Evolutionary conservation across 2,329 filamentous ascomycete species (phyloP).

Genomic region (Sporothrix dimorphospora): DNA sequence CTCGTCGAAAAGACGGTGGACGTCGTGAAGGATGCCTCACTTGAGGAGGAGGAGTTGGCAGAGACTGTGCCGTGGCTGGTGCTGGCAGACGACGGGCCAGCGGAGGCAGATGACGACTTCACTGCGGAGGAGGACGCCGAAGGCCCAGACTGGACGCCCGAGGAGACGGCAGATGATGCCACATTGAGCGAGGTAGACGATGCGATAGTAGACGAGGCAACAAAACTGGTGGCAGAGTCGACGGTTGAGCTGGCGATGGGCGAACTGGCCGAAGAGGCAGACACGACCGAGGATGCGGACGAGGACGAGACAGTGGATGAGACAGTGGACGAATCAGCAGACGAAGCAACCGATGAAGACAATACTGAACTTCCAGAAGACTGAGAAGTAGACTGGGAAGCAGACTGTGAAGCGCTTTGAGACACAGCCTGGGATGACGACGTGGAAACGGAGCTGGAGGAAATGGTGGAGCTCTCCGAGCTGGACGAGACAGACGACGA

Average conservation of each 20-base stretch:
- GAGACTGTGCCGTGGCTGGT: too few species aligned
- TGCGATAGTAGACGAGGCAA: background rate
- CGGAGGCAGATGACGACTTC: background rate
- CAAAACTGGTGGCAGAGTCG: too few species aligned
- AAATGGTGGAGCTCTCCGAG: too few species aligned
- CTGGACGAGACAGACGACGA: background rate
- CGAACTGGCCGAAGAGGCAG: background rate
- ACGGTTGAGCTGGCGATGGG: background rate
- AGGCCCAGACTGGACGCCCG: background rate
- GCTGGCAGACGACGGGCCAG: background rate
- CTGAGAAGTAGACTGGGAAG: too few species aligned
- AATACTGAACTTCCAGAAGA: background rate
- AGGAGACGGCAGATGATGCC: too few species aligned
- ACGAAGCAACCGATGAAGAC: background rate
- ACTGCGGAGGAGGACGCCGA: background rate
- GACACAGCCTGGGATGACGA: background rate
- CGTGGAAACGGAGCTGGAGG: background rate
- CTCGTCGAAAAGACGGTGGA: conserved; percentile 20
- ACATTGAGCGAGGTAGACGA: background rate
- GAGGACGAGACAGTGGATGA: background rate
- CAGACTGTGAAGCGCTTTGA: background rate
- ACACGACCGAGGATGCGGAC: background rate
- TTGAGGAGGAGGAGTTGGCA: background rate
- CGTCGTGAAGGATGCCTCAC: background rate
- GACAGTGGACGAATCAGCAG: background rate